These are phyloP conservation scores for Phylloporus scabripes DNA, from an alignment of 768 basidiomycete species.

Conservation along the genomic window DNA sequence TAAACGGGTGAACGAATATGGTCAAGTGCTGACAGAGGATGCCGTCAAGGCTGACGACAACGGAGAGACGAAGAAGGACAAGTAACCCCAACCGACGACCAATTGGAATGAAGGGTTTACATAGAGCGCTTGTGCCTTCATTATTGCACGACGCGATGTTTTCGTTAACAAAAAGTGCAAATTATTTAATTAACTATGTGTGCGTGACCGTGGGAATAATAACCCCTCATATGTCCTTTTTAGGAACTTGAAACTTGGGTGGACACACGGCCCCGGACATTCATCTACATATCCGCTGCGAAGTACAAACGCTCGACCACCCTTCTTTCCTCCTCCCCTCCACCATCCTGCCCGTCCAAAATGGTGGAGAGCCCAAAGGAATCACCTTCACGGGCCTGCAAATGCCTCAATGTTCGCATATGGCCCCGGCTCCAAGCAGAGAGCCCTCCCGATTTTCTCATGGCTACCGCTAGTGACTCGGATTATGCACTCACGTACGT, in stretches of 20 bases:
- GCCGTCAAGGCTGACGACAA: slow-evolving; percentile 35
- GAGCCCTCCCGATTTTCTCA: slow-evolving; percentile 35
- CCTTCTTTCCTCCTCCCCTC: slow-evolving; percentile 15
- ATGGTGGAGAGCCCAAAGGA: slow-evolving; percentile 23
- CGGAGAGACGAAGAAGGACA: slow-evolving; percentile 53
- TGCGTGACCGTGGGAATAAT: slow-evolving; percentile 19
- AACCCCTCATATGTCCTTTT: slow-evolving; percentile 17
- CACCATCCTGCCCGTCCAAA: slow-evolving; percentile 10
- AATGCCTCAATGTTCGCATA: slow-evolving; percentile 68
- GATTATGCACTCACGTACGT: slow-evolving; percentile 55
- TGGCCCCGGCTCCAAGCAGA: slow-evolving; percentile 27
- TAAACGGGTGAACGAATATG: slow-evolving; percentile 94
- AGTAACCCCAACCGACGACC: slow-evolving; percentile 27
- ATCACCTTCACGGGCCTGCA: slow-evolving; percentile 46
- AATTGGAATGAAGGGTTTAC: slow-evolving; percentile 2
- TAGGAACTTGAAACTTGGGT: slow-evolving; percentile 21
- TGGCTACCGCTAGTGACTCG: slow-evolving; percentile 20
- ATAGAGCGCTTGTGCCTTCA: not conserved
- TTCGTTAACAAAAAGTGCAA: too few relatives aligned
- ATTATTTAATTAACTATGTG: slow-evolving; percentile 7
- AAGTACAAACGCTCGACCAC: slow-evolving; percentile 10
- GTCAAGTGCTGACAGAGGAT: slow-evolving; percentile 66
- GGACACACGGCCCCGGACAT: slow-evolving; percentile 30
- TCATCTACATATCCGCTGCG: slow-evolving; percentile 27
- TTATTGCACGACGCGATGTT: too few relatives aligned